phyloP scores from a whole-genome alignment of 495 filamentous ascomycete genomes.

The Penicillium ucsense region DNA sequence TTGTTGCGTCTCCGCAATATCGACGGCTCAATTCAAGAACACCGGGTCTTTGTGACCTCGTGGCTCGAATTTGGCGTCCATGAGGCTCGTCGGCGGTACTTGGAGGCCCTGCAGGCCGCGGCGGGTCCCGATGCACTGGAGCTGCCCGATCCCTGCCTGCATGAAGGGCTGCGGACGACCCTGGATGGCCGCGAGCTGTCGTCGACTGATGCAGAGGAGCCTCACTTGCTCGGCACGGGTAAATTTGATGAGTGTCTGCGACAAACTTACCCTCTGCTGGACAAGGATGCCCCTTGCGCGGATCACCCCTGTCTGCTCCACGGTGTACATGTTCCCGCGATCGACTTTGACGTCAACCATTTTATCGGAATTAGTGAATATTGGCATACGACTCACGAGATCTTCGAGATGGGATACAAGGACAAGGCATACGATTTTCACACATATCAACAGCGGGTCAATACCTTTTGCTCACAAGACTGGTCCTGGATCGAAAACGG shows the following conservation, averaged over 20 bases:
- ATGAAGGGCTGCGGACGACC: slow-evolving; percentile 57
- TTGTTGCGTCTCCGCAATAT: slow-evolving; percentile 74
- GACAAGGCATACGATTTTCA: slow-evolving; percentile 86
- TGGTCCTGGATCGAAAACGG: slow-evolving; percentile 66
- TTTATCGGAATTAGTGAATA: slow-evolving; percentile 98
- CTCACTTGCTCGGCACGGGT: slow-evolving; percentile 69
- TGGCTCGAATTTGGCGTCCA: slow-evolving; percentile 97
- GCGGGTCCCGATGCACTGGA: slow-evolving; percentile 47
- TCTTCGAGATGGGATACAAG: slow-evolving; percentile 73
- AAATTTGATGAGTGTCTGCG: slow-evolving; percentile 76
- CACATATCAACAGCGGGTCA: slow-evolving; percentile 78
- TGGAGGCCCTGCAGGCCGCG: slow-evolving; percentile 56
- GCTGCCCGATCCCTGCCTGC: slow-evolving; percentile 86
- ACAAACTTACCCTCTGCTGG: slow-evolving; percentile 74
- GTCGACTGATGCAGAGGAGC: slow-evolving; percentile 18
- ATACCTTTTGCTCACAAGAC: slow-evolving; percentile 72
- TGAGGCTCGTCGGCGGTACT: slow-evolving; percentile 73
- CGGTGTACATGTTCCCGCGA: slow-evolving; percentile 83
- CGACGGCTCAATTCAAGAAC: slow-evolving; percentile 65
- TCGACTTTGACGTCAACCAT: slow-evolving; percentile 96
- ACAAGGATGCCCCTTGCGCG: slow-evolving; percentile 77
- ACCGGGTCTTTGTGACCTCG: slow-evolving; percentile 85
- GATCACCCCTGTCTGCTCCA: slow-evolving; percentile 82
- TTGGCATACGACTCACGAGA: slow-evolving; percentile 96
- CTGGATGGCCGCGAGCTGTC: slow-evolving; percentile 46